Evolutionary conservation across 192 early-diverging fungal species (phyloP).

Genomic region (Backusella macrospora): DNA sequence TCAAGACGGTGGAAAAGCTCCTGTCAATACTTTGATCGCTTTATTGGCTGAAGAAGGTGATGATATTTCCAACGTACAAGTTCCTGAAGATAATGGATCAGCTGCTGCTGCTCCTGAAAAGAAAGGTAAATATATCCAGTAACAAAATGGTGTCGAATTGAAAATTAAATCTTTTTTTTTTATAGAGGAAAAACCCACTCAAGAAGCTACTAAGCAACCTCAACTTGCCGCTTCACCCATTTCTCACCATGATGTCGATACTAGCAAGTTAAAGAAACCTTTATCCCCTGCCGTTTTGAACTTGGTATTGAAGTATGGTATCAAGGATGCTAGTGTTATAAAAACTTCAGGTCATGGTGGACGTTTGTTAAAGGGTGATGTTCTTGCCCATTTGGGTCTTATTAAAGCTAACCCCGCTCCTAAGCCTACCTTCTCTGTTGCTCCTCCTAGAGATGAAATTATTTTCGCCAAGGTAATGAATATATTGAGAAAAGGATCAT

Average conservation of each 20-base stretch:
- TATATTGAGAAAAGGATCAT: background rate
- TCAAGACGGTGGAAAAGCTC: constrained; percentile 69
- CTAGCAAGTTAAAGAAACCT: constrained; percentile 51
- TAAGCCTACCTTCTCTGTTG: constrained; percentile 44
- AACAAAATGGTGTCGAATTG: background rate
- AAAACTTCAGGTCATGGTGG: constrained; percentile 69
- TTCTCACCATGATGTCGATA: constrained; percentile 36
- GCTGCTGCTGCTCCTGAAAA: constrained; percentile 42
- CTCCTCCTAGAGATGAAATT: constrained; percentile 43
- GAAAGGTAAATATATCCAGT: constrained; percentile 25
- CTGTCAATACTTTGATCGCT: constrained; percentile 78
- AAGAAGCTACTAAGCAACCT: constrained; percentile 26
- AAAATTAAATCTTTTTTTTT: background rate
- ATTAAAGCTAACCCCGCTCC: constrained; percentile 55
- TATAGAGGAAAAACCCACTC: constrained; percentile 12
- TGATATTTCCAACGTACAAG: constrained; percentile 76
- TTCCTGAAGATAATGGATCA: constrained; percentile 46
- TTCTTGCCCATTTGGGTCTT: constrained; percentile 64
- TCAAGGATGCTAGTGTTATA: constrained; percentile 51
- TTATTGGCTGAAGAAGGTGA: constrained; percentile 90
- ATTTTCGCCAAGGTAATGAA: constrained; percentile 37
- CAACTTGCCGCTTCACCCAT: constrained; percentile 38
- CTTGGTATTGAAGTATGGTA: constrained; percentile 54
- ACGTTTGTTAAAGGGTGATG: constrained; percentile 77
- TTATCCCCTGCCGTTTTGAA: constrained; percentile 56